Base-by-base conservation (phyloP, 345 rosid genomes). In the Nasturtium officinale region DNA sequence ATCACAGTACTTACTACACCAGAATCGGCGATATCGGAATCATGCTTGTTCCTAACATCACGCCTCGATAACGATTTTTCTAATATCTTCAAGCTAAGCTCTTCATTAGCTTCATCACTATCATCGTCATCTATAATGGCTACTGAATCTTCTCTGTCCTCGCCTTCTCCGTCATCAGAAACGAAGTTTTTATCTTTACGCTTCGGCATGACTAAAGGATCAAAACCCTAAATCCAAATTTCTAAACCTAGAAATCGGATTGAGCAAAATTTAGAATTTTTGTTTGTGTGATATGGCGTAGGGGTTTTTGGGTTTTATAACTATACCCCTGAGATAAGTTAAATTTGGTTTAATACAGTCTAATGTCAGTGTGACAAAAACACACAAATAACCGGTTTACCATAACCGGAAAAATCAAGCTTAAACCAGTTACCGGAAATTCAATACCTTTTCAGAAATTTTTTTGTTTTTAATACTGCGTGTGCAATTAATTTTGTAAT, bases 81-180 rank as follows among this genome's bases (percentile, higher is more conserved):
- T 40, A 89, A 89, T 65, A 89, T 87, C 76, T 83, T 84, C 73
- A 87, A 83, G 82, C 91, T 89, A 48, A 89, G 82, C 71, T 95
- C 96, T 74, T 87, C 93, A 66, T 95, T 88, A 15, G 89, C 96
- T 71, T 87, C 90, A 4, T 82, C 84, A 0, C n/a, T n/a, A n/a
- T n/a, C n/a, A n/a, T n/a, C n/a, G n/a, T 88, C 92, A 40, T 11
- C 78, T 54, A 29, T 54, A 46, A 4, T 18, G 60, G 37, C 46
- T 18, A 63, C 62, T 37, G 78, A 33, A 42, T 77, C 79, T 79
- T 86, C 45, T 33, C 57, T 56, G 69, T 78, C 65, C 18, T 82
- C 60, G 62, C 82, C 89, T 82, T 82, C 53, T 35, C 16, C 58
- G 65, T 58, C 57, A 55, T 46, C 57, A 16, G 16, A 63, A 4